phyloP scores from a whole-genome alignment of 2,329 filamentous ascomycete species.

The Fusarium sp. region DNA sequence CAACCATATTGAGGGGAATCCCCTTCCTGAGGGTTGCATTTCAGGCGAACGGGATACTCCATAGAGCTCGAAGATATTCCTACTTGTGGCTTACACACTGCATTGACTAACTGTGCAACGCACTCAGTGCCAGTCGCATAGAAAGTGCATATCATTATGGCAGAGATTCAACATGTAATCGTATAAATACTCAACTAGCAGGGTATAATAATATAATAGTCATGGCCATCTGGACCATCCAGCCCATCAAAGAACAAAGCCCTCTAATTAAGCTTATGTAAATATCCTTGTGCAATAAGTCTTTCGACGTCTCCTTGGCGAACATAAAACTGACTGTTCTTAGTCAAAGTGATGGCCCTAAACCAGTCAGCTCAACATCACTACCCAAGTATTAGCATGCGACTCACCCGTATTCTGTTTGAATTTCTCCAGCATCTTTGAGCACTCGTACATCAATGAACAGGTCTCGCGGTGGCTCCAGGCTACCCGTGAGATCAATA shows the following conservation, averaged over 20 bases:
- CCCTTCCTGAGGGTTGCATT: not conserved
- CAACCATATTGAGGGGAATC: conserved; percentile 3
- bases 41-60: not conserved
- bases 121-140: not conserved
- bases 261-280: conserved; percentile 84
- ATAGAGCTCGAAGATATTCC: not conserved
- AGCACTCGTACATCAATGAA: conserved; percentile 97
- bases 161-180: conserved; percentile 14
- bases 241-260: not conserved
- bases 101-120: not conserved
- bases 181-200: conserved; percentile 9
- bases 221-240: conserved; percentile 4
- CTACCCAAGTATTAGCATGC: not conserved
- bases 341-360: conserved; percentile 94
- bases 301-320: conserved; percentile 95
- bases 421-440: conserved; percentile 97
- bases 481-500: conserved; percentile 91
- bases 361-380: conserved; percentile 37
- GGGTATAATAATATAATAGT: conserved; percentile 34
- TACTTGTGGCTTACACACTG: conserved; percentile 17
- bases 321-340: conserved; percentile 98
- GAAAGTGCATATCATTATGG: not conserved
- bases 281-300: conserved; percentile 91
- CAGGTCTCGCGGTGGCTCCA: conserved; percentile 93
- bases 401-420: conserved; percentile 96